These are phyloP conservation scores for Penicillium sp. DNA, from an alignment of 2,329 filamentous ascomycete species.

Conservation along the genomic window DNA sequence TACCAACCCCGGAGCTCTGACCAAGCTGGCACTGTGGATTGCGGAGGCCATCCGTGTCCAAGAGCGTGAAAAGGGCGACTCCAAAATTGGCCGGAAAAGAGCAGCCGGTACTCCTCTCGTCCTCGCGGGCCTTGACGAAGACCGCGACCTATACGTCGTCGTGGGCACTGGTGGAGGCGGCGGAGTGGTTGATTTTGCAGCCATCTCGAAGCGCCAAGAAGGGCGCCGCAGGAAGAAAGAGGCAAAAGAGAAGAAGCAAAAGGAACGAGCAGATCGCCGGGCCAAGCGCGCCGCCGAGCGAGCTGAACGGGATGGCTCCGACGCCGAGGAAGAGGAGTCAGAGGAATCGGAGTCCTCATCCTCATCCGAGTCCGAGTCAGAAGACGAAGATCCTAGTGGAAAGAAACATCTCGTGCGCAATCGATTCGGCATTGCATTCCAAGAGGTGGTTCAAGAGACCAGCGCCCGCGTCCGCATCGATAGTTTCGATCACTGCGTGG, in stretches of 20 bases:
- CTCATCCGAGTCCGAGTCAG: slow-evolving; percentile 50
- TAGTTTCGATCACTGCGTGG: slow-evolving; percentile 94
- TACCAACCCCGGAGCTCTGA: slow-evolving; percentile 84
- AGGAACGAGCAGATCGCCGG: slow-evolving; percentile 60
- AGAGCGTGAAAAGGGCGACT: slow-evolving; percentile 74
- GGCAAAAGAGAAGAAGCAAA: slow-evolving; percentile 58
- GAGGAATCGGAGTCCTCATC: slow-evolving; percentile 55
- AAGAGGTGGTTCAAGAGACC: slow-evolving; percentile 89
- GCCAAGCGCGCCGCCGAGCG: slow-evolving; percentile 53
- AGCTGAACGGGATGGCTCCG: slow-evolving; percentile 49
- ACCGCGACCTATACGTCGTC: slow-evolving; percentile 80
- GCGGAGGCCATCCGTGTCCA: slow-evolving; percentile 87
- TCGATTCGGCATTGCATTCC: slow-evolving; percentile 89
- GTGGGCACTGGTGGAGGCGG: slow-evolving; percentile 88
- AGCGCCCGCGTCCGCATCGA: slow-evolving; percentile 86
- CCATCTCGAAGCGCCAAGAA: slow-evolving; percentile 63
- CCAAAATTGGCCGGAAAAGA: slow-evolving; percentile 42
- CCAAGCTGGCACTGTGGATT: slow-evolving; percentile 90
- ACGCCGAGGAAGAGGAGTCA: slow-evolving; percentile 61
- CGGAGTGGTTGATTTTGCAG: slow-evolving; percentile 62
- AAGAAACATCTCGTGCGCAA: slow-evolving; percentile 72
- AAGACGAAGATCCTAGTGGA: slow-evolving; percentile 53
- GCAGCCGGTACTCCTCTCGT: slow-evolving; percentile 72
- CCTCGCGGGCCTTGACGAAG: slow-evolving; percentile 83
- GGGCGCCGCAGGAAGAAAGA: slow-evolving; percentile 60